Evolutionary conservation across 768 basidiomycete genomes (phyloP), one percentile per base, ranked within the genome.

Genomic region (Xerocomellus chrysenteron): DNA sequence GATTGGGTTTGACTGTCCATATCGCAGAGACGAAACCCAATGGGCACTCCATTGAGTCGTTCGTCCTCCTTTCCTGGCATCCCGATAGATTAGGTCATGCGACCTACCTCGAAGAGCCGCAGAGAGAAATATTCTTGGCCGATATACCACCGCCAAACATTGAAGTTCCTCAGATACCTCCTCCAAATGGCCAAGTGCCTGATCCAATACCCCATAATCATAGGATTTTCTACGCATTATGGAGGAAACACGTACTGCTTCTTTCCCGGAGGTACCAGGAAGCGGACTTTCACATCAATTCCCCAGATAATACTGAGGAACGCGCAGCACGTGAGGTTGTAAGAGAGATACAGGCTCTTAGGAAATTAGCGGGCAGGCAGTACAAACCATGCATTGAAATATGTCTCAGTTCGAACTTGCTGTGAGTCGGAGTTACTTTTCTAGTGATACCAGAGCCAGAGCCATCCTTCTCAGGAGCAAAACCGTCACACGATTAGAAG

Each of bases 81-180:
- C 91, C 91, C 0, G 77, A 86, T 50, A 76, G 92, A 42, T 74
- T 94, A 0, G 88, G 92, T 0, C 92, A 94, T 57, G 92, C 89
- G 3, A 93, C 92, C 0, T 92, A 88, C 71, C 78, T 94, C 55
- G 80, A 82, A 2, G 81, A 82, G 45, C 82, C 83, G 0, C 80
- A 82, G 49, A 60, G 66, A 57, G 69, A 74, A 2, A 66, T 85
- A 40, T 87, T 91, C 9, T 71, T 81, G 51, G 65, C 65, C 10
- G 64, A 66, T 42, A 54, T 71, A 43, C 65, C 65, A 26, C 62
- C 70, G 2, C 47, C 55, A 4, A 28, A 58, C 50, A 19, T 52
- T 3, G 54, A 71, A n/a, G 24, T 45, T 3, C 57, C 61, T 19
- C 55, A 57, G 26, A 67, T 65, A 37, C 61, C 61, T n/a, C 59